These are phyloP conservation scores for Oryza longistaminata DNA, from an alignment of 176 grass and related monocot genomes.

Conservation along the genomic window DNA sequence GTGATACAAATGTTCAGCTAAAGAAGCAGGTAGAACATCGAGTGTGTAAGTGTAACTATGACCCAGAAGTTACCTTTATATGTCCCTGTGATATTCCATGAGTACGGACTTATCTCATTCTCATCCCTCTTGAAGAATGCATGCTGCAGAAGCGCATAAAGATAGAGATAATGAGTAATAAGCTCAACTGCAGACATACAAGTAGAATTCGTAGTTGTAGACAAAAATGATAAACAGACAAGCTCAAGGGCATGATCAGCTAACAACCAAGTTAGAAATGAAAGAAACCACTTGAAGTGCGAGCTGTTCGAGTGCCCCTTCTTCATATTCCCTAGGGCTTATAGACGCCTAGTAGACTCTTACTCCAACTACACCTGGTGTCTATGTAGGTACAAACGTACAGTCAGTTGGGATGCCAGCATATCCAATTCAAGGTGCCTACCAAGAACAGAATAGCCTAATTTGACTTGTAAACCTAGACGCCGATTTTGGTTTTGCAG, in stretches of 20 bases:
- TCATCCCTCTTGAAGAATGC: slow-evolving; percentile 82
- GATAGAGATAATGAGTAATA: slow-evolving; percentile 16
- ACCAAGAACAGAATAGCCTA: background rate
- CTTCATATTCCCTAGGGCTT: background rate
- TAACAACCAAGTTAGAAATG: background rate
- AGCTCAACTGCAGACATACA: background rate
- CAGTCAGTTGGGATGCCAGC: background rate
- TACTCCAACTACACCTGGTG: background rate
- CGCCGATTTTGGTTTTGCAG: background rate
- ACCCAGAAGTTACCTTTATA: slow-evolving; percentile 62
- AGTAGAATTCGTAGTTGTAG: background rate
- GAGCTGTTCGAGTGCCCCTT: background rate
- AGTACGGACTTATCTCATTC: slow-evolving; percentile 73
- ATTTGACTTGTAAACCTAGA: background rate
- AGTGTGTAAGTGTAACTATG: slow-evolving; percentile 5
- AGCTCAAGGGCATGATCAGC: background rate
- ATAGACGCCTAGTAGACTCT: background rate
- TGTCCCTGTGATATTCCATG: slow-evolving; percentile 92
- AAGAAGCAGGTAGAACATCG: background rate
- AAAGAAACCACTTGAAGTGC: no score
- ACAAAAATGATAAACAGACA: background rate
- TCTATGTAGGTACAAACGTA: background rate
- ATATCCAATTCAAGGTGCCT: background rate
- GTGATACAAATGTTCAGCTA: background rate
- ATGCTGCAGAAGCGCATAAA: slow-evolving; percentile 43